Percentiles rank a stretch among this genome's conserved stretches.
phyloP scores from a whole-genome alignment of 1,284 basidiomycete species.

The Trichosporon ovoides region DNA sequence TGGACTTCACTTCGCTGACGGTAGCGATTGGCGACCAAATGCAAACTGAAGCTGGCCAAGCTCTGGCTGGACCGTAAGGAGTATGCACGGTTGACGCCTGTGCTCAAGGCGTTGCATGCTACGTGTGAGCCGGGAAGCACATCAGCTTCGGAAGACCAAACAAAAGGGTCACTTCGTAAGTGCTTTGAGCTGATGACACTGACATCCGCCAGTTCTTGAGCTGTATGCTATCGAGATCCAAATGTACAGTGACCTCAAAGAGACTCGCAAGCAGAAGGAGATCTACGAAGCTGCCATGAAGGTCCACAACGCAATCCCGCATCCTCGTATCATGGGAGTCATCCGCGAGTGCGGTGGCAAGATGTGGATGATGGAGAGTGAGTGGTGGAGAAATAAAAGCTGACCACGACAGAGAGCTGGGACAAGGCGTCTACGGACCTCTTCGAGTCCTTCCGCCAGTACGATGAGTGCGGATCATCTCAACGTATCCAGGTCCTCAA shows the following conservation, averaged over 20 bases:
- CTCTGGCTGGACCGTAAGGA: slow-evolving; percentile 95
- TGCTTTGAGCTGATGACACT: background rate
- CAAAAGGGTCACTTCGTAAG: slow-evolving; percentile 47
- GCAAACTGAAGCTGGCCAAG: slow-evolving; percentile 93
- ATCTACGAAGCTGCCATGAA: slow-evolving; percentile 92
- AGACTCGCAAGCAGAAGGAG: slow-evolving; percentile 96
- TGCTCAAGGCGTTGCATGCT: slow-evolving; percentile 53
- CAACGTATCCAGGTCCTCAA: slow-evolving; percentile 97
- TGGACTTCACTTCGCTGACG: slow-evolving; percentile 1
- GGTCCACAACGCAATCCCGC: slow-evolving; percentile 93
- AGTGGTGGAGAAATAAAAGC: slow-evolving; percentile 34
- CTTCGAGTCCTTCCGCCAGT: slow-evolving; percentile 97
- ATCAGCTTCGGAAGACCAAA: slow-evolving; percentile 49
- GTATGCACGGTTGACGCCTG: slow-evolving; percentile 74
- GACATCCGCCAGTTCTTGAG: slow-evolving; percentile 62
- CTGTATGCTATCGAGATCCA: slow-evolving; percentile 98
- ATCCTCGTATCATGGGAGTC: slow-evolving; percentile 96
- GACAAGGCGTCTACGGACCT: slow-evolving; percentile 94
- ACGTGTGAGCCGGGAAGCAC: slow-evolving; percentile 46
- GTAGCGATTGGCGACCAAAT: slow-evolving; percentile 87
- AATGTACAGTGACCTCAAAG: slow-evolving; percentile 96
- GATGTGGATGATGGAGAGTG: slow-evolving; percentile 99
- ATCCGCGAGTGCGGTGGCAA: slow-evolving; percentile 99
- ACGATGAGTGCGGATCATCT: slow-evolving; percentile 94
- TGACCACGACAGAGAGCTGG: slow-evolving; percentile 69